Evolutionary conservation across 805 yeast genomes (phyloP).

Genomic region (Schizosaccharomyces lindneri): DNA sequence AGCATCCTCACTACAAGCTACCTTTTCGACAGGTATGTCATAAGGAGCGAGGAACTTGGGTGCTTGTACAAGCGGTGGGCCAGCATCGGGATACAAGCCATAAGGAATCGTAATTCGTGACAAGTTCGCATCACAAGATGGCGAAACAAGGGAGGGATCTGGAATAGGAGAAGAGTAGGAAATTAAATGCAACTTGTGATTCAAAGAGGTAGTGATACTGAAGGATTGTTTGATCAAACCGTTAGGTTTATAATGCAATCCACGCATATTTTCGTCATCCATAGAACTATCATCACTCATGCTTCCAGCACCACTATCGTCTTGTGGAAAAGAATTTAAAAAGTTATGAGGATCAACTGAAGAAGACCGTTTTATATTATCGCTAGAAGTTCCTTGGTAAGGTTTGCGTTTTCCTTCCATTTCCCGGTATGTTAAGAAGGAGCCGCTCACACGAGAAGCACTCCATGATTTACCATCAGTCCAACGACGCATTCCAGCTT

Average conservation of each 20-base stretch:
- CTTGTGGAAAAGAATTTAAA: not conserved
- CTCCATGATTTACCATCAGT: slow-evolving; percentile 56
- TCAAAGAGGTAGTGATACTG: slow-evolving; percentile 27
- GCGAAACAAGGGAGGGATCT: slow-evolving; percentile 15
- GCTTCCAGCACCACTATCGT: not conserved
- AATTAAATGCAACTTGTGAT: slow-evolving; percentile 34
- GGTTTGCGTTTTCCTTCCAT: slow-evolving; percentile 19
- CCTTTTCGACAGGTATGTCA: slow-evolving; percentile 11
- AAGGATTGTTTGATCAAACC: slow-evolving; percentile 46
- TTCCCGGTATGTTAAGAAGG: slow-evolving; percentile 38
- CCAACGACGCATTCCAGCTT: slow-evolving; percentile 53
- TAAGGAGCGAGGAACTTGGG: not conserved
- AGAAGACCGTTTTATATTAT: not conserved
- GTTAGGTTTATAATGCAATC: slow-evolving; percentile 17
- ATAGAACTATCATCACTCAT: slow-evolving; percentile 4
- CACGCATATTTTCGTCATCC: slow-evolving; percentile 12
- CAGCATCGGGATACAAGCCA: slow-evolving; percentile 17
- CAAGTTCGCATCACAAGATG: slow-evolving; percentile 22
- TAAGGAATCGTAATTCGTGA: slow-evolving; percentile 15
- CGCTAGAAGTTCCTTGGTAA: not conserved
- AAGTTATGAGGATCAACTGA: not conserved
- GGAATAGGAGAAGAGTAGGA: slow-evolving; percentile 19
- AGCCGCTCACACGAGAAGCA: slow-evolving; percentile 43
- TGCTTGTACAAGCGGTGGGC: slow-evolving; percentile 4
- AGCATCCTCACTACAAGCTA: slow-evolving; percentile 12